A percentile compares a stretch with the other conserved stretches of the same genome.
phyloP scores from a whole-genome alignment of 2,329 filamentous ascomycete species.

The Clarireedia sp. region DNA sequence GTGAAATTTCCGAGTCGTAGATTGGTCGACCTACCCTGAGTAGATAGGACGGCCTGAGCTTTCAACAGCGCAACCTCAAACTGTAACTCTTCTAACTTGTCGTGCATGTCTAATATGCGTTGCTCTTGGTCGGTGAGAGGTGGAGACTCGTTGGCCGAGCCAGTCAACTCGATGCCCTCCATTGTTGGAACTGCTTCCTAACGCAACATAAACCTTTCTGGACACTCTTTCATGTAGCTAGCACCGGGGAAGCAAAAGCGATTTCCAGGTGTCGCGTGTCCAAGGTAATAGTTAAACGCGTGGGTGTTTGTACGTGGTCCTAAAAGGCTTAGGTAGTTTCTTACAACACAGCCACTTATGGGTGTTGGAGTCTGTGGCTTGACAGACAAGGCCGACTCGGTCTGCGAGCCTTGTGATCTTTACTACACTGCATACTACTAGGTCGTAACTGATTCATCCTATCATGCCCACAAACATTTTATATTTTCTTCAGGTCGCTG shows the following conservation, averaged over 20 bases:
- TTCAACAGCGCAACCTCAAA: slow-evolving; percentile 62
- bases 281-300: too few species aligned
- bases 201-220: background rate
- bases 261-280: too few species aligned
- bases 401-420: slow-evolving; percentile 16
- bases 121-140: slow-evolving; percentile 59
- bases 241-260: background rate
- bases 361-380: slow-evolving; percentile 1
- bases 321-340: slow-evolving; percentile 1
- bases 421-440: too few species aligned
- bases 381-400: slow-evolving; percentile 1
- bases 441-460: slow-evolving; percentile 11
- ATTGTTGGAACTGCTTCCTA: slow-evolving; percentile 14
- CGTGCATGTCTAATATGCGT: slow-evolving; percentile 60
- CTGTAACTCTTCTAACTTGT: slow-evolving; percentile 61
- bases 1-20: background rate
- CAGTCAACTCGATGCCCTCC: slow-evolving; percentile 23
- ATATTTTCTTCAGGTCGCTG: slow-evolving; percentile 11
- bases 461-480: slow-evolving; percentile 10
- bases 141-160: slow-evolving; percentile 27
- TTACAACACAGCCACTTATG: slow-evolving; percentile 1
- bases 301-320: background rate
- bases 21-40: slow-evolving; percentile 18
- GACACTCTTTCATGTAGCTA: background rate
- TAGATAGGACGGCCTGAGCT: slow-evolving; percentile 30